Evolutionary conservation across 2,329 filamentous ascomycete species (phyloP).

Genomic region (Pyricularia sp.): DNA sequence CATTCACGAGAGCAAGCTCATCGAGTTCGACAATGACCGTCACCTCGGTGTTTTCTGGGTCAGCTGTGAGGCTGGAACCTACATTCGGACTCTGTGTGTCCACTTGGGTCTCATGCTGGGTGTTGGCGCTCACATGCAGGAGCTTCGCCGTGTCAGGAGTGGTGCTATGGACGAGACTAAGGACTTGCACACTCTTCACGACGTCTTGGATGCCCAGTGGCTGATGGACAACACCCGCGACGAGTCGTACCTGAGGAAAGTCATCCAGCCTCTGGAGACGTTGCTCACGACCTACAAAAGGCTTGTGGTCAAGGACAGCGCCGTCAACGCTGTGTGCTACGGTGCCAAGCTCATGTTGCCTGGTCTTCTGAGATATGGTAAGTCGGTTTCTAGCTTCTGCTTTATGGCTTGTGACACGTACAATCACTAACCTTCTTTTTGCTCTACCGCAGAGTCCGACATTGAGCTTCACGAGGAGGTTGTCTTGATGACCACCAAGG

Average conservation of each 20-base stretch:
- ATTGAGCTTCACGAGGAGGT: slow-evolving; percentile 86
- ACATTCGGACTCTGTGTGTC: slow-evolving; percentile 96
- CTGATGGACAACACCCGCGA: slow-evolving; percentile 91
- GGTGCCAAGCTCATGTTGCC: slow-evolving; percentile 99
- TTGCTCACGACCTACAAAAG: slow-evolving; percentile 91
- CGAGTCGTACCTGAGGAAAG: slow-evolving; percentile 81
- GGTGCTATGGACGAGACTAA: slow-evolving; percentile 92
- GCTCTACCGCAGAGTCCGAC: slow-evolving; percentile 8
- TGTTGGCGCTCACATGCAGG: slow-evolving; percentile 79
- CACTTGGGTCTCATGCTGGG: slow-evolving; percentile 57
- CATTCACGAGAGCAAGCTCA: slow-evolving; percentile 92
- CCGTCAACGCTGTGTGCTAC: slow-evolving; percentile 96
- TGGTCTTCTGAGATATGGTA: slow-evolving; percentile 84
- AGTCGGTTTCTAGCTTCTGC: slow-evolving; percentile 18
- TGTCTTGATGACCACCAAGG: slow-evolving; percentile 97
- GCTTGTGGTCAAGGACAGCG: slow-evolving; percentile 93
- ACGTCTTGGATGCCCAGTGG: slow-evolving; percentile 94
- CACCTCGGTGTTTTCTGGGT: slow-evolving; percentile 99
- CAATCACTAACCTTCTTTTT: slow-evolving; percentile 1
- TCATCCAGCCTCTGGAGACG: slow-evolving; percentile 88
- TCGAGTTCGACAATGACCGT: slow-evolving; percentile 97
- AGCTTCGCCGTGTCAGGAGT: slow-evolving; percentile 84
- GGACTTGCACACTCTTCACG: slow-evolving; percentile 86
- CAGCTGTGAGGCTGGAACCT: slow-evolving; percentile 96
- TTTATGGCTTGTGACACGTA: no score